phyloP scores from a whole-genome alignment of 2,329 filamentous ascomycete species.

The Xylaria arbuscula region DNA sequence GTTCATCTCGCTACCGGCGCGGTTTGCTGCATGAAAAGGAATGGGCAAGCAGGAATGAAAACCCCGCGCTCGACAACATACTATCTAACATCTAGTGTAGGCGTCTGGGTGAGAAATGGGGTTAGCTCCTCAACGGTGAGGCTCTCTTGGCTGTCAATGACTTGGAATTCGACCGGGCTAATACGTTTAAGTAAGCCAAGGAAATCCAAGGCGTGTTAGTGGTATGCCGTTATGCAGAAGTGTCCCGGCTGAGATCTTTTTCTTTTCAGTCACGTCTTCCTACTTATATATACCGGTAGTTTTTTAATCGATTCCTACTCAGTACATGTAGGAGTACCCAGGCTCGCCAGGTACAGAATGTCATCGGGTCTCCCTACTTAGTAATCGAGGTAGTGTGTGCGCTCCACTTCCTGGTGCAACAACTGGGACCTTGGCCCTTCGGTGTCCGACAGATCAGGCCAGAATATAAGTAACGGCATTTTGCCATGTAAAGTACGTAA shows the following conservation, averaged over 20 bases:
- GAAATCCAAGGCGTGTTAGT: too few relatives aligned
- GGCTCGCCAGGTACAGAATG: not conserved
- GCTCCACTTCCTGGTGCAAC: constrained; percentile 20
- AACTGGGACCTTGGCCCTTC: not conserved
- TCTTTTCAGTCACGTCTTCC: constrained; percentile 12
- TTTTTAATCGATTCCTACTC: not conserved
- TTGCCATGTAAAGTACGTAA: not conserved
- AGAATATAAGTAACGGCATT: not conserved
- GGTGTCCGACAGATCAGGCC: constrained; percentile 11
- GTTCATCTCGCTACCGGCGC: not conserved
- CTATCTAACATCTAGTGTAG: not conserved
- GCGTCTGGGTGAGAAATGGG: not conserved
- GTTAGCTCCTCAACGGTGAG: constrained; percentile 10
- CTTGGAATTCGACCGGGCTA: not conserved
- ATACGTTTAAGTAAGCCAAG: not conserved
- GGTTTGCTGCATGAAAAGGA: not conserved
- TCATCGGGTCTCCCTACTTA: constrained; percentile 3
- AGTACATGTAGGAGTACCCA: not conserved
- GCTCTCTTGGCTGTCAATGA: constrained; percentile 10
- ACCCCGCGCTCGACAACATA: not conserved
- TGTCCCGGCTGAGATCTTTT: not conserved
- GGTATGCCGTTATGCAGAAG: not conserved
- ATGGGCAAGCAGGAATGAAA: not conserved
- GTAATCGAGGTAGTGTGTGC: not conserved
- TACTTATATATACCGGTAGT: too few relatives aligned